Base-by-base conservation (phyloP, 78 protist genomes). In the Reticulomyxa filosa region DNA sequence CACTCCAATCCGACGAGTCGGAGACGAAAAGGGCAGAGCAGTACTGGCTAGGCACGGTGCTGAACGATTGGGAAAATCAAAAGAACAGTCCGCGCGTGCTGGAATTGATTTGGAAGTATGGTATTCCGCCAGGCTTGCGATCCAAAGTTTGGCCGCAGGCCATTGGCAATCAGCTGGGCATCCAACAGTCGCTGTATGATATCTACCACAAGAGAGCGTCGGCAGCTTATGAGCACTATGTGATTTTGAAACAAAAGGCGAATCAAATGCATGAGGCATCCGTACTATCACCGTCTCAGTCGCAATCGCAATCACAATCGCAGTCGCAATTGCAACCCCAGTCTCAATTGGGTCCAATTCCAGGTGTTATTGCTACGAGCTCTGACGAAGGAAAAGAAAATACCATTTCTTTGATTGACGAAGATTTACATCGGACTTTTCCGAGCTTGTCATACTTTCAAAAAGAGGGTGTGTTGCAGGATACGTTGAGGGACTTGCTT, bases 371-470 rank as follows among this genome's bases (percentile, higher is more conserved):
- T n/a, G n/a, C n/a, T n/a, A n/a, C n/a, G n/a, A n/a, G n/a, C n/a
- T n/a, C n/a, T n/a, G n/a, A n/a, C n/a, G n/a, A n/a, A n/a, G 48
- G 48, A 13, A 42, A 42, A 42, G 61, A 22, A 56, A 4, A 26
- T 25, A n/a, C 83, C 62, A 46, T 25, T 65, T 3, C 27, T 65
- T n/a, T 62, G 75, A n/a, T 79, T 1, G 29, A 72, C 4, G 52
- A 73, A 0, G 84, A 79, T 75, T 52, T 79, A 23, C 78, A 82
- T 5, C 76, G 84, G 25, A 81, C 84, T n/a, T 79, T 79, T 26
- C 80, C 83, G 22, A 46, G 36, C 32, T 64, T 74, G 3, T 23
- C 46, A 4, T 42, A 72, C n/a, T 79, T 80, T 37, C 30, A 62
- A 29, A 20, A 25, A 0, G 20, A 32, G 1, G 84, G 78, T 3